phyloP scores from a whole-genome alignment of 2,329 filamentous ascomycete species.

The Aspergillus uvarum region DNA sequence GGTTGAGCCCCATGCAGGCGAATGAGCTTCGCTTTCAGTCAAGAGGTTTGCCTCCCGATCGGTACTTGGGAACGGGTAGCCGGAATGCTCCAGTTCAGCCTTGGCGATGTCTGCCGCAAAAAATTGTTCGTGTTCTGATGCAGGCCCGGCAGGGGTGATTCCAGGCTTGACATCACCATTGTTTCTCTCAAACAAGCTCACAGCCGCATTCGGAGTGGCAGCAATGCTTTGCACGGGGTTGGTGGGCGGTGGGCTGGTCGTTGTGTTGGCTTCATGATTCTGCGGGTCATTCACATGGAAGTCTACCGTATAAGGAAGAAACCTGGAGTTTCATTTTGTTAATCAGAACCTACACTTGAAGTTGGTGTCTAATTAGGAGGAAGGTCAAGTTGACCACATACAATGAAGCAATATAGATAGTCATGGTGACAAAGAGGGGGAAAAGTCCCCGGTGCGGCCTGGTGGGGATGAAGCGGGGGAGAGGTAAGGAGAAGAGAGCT shows the following conservation, averaged over 20 bases:
- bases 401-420: slow-evolving; percentile 61
- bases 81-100: slow-evolving; percentile 25
- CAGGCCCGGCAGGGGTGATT: slow-evolving; percentile 41
- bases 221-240: slow-evolving; percentile 28
- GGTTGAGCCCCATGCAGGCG: slow-evolving; percentile 70
- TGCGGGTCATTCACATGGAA: slow-evolving; percentile 63
- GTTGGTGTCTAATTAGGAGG: not conserved
- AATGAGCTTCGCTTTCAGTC: slow-evolving; percentile 71
- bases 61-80: slow-evolving; percentile 32
- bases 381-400: slow-evolving; percentile 33
- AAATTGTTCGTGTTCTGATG: slow-evolving; percentile 44
- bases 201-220: slow-evolving; percentile 23
- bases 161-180: slow-evolving; percentile 22
- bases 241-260: slow-evolving; percentile 31
- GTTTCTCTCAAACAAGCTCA: slow-evolving; percentile 39
- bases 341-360: not conserved
- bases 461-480: not conserved
- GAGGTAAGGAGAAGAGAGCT: not conserved
- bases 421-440: slow-evolving; percentile 46
- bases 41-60: slow-evolving; percentile 50
- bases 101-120: slow-evolving; percentile 32
- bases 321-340: slow-evolving; percentile 55
- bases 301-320: slow-evolving; percentile 87
- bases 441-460: not conserved
- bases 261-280: slow-evolving; percentile 43